Percentiles rank a stretch among this genome's conserved stretches.
Conservation (phyloP, 257 asterid species). For the Ilex asprella region DNA sequence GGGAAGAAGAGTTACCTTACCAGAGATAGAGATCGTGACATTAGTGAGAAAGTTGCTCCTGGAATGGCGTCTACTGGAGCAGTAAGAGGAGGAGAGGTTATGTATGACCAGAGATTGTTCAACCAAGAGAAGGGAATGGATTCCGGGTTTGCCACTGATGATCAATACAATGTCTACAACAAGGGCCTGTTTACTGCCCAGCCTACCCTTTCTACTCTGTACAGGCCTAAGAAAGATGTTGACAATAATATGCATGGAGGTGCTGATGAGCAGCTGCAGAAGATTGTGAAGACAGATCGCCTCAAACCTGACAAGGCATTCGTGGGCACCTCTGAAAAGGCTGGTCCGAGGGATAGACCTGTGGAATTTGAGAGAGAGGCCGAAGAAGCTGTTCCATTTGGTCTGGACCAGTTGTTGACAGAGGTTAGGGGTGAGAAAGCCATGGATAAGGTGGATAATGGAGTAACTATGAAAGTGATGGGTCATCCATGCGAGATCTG, state of each 20-base stretch:
- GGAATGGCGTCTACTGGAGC: slow-evolving; percentile 68
- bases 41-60: slow-evolving; percentile 30
- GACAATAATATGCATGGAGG: slow-evolving; percentile 86
- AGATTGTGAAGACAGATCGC: slow-evolving; percentile 81
- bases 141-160: slow-evolving; percentile 79
- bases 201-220: slow-evolving; percentile 63
- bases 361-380: slow-evolving; percentile 69
- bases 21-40: not conserved
- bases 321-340: slow-evolving; percentile 62
- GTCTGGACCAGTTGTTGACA: slow-evolving; percentile 77
- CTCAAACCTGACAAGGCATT: slow-evolving; percentile 72
- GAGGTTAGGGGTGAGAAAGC: slow-evolving; percentile 89
- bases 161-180: slow-evolving; percentile 69
- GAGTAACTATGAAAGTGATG: slow-evolving; percentile 41
- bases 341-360: slow-evolving; percentile 68
- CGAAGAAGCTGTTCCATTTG: slow-evolving; percentile 84
- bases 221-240: slow-evolving; percentile 69
- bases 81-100: slow-evolving; percentile 63
- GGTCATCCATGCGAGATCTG: slow-evolving; percentile 34
- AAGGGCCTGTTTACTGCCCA: slow-evolving; percentile 71
- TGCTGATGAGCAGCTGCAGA: slow-evolving; percentile 76
- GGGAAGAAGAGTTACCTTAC: slow-evolving; percentile 61
- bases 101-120: slow-evolving; percentile 77
- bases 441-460: slow-evolving; percentile 62
- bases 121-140: slow-evolving; percentile 95